Evolutionary conservation across 208 protist genomes (phyloP), one percentile per base, ranked within the genome.

Genomic region (Crithidia bombi): DNA sequence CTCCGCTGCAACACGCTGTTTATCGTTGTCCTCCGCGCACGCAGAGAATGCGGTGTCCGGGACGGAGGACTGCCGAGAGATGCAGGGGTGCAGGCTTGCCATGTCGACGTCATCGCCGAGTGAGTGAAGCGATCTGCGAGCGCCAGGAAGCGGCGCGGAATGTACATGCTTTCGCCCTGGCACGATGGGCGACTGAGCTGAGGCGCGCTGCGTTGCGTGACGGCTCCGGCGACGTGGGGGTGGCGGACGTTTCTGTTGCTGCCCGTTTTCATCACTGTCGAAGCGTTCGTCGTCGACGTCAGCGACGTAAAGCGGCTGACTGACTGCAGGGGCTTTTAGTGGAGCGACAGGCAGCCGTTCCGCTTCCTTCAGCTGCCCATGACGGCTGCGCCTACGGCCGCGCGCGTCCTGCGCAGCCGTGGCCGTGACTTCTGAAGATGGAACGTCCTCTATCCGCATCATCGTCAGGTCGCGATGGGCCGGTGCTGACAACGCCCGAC

Each of bases 111-210:
- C 38, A 9, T 38, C 26, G 36, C 30, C 11, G 15, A 30, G 4
- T 23, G 21, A 25, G 49, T 44, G 3, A 7, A 56, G 21, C 0
- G 56, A 64, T 17, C 3, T 21, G 33, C 35, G 38, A 19, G 15
- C n/a, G 44, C 3, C 10, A 2, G 68, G 68, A 25, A 66, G 28
- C n/a, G 58, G 25, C 3, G 58, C 68, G 17, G 58, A 43, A 23
- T 30, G 38, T 1, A 43, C n/a, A 25, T 38, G 23, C 0, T 38
- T 2, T 10, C 43, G n/a, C 26, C 25, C 7, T 9, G 64, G 64
- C 28, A 32, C 52, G 26, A 35, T 26, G 10, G 64, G 51, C 9
- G 64, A 69, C 46, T 44, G 39, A 17, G 51, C 17, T 2, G 64
- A 58, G 36, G 28, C 33, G 26, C 28, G 21, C 6, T 38, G 12